Evolutionary conservation across 2,329 filamentous ascomycete genomes (phyloP).

Genomic region (Samsoniella hepiali): DNA sequence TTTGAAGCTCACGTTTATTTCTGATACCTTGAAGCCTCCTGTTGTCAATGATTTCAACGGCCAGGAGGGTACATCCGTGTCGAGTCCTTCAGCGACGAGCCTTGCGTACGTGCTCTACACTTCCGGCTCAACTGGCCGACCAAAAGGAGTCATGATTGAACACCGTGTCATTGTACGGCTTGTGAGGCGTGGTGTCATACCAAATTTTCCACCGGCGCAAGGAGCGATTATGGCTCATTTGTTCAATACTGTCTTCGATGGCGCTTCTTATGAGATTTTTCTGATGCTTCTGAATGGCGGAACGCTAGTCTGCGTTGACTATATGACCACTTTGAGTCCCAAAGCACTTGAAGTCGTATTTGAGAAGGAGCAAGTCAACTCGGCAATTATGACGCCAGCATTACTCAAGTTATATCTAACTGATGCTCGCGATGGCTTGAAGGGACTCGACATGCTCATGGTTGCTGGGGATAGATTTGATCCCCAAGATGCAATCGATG

Average conservation of each 20-base stretch:
- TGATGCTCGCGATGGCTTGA: conserved; percentile 35
- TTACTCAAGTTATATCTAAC: conserved; percentile 22
- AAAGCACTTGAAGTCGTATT: conserved; percentile 19
- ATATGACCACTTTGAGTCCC: conserved; percentile 18
- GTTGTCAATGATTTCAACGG: background rate
- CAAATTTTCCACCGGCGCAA: background rate
- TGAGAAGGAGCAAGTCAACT: conserved; percentile 34
- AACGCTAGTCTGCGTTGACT: conserved; percentile 21
- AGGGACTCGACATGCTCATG: conserved; percentile 34
- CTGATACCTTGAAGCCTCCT: background rate
- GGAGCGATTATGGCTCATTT: conserved; percentile 13
- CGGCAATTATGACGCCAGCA: conserved; percentile 26
- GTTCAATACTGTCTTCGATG: conserved; percentile 22
- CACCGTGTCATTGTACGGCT: conserved; percentile 22
- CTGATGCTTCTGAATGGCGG: conserved; percentile 21
- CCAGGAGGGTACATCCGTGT: too few species aligned
- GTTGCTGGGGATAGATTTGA: conserved; percentile 31
- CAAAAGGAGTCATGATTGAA: conserved; percentile 45
- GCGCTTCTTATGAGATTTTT: conserved; percentile 20
- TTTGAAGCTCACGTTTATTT: background rate
- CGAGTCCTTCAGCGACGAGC: conserved; percentile 13
- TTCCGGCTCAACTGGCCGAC: conserved; percentile 48
- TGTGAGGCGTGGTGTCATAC: conserved; percentile 7
- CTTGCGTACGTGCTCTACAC: conserved; percentile 45
- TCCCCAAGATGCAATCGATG: conserved; percentile 6